phyloP scores from a whole-genome alignment of 2,329 filamentous ascomycete genomes.

The Chaetomiaceae sp. region DNA sequence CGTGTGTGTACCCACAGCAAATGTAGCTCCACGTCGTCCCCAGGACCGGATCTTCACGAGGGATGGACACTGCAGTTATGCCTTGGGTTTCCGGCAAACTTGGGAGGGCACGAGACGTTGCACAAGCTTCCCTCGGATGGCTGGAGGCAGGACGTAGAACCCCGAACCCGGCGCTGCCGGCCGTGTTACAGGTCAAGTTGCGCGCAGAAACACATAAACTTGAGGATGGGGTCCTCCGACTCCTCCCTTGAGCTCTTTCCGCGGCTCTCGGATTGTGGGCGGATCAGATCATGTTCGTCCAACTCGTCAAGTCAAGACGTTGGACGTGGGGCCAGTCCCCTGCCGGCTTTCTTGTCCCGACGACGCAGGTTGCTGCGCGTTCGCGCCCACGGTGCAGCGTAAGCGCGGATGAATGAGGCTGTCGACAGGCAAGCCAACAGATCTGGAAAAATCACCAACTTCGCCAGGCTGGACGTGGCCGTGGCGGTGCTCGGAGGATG shows the following conservation, averaged over 20 bases:
- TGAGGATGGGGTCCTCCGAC: no score
- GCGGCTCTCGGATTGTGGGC: no score
- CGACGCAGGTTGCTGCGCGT: background rate
- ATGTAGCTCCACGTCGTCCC: background rate
- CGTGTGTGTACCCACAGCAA: background rate
- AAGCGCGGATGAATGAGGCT: background rate
- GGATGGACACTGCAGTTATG: background rate
- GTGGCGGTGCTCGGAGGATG: constrained; percentile 9
- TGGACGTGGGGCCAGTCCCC: no score
- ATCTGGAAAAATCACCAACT: background rate
- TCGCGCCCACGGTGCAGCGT: background rate
- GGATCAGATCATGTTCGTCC: no score
- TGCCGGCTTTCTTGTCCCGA: background rate
- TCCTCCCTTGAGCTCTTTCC: no score
- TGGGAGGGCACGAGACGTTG: no score
- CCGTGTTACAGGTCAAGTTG: background rate
- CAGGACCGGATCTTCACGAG: background rate
- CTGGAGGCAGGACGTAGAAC: no score
- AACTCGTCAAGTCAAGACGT: no score
- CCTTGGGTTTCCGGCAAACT: background rate
- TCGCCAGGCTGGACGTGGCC: background rate
- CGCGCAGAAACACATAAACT: constrained; percentile 6
- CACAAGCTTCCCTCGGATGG: no score
- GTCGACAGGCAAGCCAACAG: no score
- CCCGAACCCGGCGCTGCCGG: background rate